Base-by-base conservation (phyloP, 495 filamentous ascomycete genomes). In the Neurospora sp. region DNA sequence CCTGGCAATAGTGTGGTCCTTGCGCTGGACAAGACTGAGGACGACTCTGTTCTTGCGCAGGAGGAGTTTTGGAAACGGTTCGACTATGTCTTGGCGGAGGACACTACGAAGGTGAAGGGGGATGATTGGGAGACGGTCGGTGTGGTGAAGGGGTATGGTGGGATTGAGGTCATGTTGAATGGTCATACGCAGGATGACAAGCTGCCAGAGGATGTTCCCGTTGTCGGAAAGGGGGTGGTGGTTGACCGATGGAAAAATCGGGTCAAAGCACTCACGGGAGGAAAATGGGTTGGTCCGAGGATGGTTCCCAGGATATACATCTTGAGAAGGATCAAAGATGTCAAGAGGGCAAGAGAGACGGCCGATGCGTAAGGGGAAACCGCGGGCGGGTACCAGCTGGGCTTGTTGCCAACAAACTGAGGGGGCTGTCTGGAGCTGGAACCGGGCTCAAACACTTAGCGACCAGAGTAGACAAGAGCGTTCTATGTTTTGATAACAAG, bases 1-100 rank as follows among this genome's bases (percentile, higher is more conserved):
- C 54, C n/a, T 14, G 59, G 69, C 5, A 42, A 42, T 12, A 37
- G 74, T 20, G 80, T 81, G 20, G 48, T 75, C 14, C 76, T 88
- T 41, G 72, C 77, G 4, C 84, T 87, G 73, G 90, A 92, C 77
- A 92, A 92, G 78, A 92, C 90, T 0, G 90, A 92, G 73, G 82
- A 90, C 70, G 83, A 86, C 31, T 72, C 76, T 0, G 75, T 79
- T 2, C 85, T 97, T 48, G 82, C 88, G 8, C 82, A 85, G 37
- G 87, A 89, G 3, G 75, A 80, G 4, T 98, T 98, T 81, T 98
- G 95, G 96, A 81, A 86, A 4, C 82, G 84, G 37, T 94, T 97
- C 73, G 92, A 97, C 77, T 99, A 93, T 77, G 89, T 89, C 8
- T 85, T 98, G 7, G 86, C 91, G 11, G 93, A 96, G 82, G 82